A percentile compares a stretch with the other conserved stretches of the same genome.
Evolutionary conservation across 257 asterid genomes (phyloP).

Genomic region (Solanum chiquidenum): DNA sequence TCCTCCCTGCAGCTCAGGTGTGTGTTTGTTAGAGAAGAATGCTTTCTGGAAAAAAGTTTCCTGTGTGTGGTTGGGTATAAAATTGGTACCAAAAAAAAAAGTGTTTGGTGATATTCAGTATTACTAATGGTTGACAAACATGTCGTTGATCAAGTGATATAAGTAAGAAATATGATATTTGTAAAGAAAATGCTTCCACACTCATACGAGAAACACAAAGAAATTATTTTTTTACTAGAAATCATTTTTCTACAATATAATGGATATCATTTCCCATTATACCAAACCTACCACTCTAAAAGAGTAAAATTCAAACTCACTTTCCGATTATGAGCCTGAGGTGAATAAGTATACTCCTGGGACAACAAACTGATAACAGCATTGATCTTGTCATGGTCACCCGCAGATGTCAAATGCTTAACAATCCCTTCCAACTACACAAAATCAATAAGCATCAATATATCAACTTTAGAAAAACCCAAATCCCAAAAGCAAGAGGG

Average conservation of each 20-base stretch:
- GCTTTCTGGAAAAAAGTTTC: not conserved
- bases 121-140: not conserved
- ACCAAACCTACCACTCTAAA: not conserved
- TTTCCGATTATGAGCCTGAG: conserved; percentile 92
- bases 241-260: not conserved
- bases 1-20: conserved; percentile 55
- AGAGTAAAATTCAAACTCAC: conserved; percentile 21
- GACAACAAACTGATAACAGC: conserved; percentile 72
- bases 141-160: not conserved
- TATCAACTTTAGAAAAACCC: conserved; percentile 5
- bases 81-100: not conserved
- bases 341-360: conserved; percentile 64
- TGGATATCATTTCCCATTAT: not conserved
- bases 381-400: conserved; percentile 72
- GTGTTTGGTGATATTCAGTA: not conserved
- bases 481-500: not conserved
- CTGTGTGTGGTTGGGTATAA: not conserved
- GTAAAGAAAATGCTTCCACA: not conserved
- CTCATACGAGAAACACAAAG: not conserved
- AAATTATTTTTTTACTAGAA: not conserved
- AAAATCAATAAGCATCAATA: not conserved
- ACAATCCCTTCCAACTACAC: conserved; percentile 89
- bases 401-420: conserved; percentile 64
- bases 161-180: not conserved
- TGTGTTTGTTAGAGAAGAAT: not conserved